These are phyloP conservation scores for Clarireedia paspali DNA, from an alignment of 2,329 filamentous ascomycete species.

Conservation along the genomic window DNA sequence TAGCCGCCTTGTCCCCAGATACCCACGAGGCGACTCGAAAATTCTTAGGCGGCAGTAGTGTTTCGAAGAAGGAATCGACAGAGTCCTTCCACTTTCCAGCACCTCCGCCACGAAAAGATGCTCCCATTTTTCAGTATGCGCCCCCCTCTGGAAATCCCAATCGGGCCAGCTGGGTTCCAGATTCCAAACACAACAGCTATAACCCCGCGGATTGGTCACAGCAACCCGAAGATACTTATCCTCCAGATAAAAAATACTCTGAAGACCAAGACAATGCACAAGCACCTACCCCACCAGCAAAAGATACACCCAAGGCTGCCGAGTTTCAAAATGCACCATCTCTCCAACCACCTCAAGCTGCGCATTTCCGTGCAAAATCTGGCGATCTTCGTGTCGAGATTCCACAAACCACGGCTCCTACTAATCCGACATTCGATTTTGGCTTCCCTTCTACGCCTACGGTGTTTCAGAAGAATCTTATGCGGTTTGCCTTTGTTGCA, in stretches of 20 bases:
- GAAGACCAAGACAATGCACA: conserved; percentile 14
- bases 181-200: conserved; percentile 22
- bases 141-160: conserved; percentile 38
- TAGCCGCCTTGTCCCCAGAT: conserved; percentile 11
- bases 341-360: conserved; percentile 13
- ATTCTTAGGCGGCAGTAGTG: conserved; percentile 21
- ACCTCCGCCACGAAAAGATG: conserved; percentile 37
- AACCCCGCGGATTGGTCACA: conserved; percentile 21
- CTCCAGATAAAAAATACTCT: neutral
- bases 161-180: conserved; percentile 5
- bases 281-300: conserved; percentile 10
- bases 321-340: neutral
- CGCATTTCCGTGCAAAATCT: conserved; percentile 17
- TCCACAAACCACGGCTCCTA: conserved; percentile 9
- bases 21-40: conserved; percentile 35
- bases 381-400: conserved; percentile 19
- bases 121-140: conserved; percentile 52
- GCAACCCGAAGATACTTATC: conserved; percentile 18
- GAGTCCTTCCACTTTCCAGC: conserved; percentile 51
- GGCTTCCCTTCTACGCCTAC: conserved; percentile 80
- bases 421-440: conserved; percentile 54
- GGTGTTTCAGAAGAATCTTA: conserved; percentile 80
- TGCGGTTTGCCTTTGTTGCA: conserved; percentile 80
- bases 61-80: conserved; percentile 11
- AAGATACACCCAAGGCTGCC: conserved; percentile 1